Conservation (phyloP, 2,329 filamentous ascomycete genomes). For the Sclerotinia minor region DNA sequence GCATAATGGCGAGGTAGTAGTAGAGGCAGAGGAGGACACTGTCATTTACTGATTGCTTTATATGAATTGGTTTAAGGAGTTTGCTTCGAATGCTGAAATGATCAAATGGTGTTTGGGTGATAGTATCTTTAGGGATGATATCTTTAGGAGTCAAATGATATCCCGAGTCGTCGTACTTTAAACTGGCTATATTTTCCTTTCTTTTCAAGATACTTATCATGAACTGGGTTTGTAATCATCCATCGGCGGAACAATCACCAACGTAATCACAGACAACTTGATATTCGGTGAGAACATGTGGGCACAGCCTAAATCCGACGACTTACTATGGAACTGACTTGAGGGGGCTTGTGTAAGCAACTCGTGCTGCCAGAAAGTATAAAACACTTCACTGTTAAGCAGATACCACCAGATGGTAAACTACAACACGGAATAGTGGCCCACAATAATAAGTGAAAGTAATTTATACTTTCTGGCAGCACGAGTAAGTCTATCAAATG, state of each 20-base stretch:
- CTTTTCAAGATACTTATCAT: background rate
- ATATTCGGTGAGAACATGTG: background rate
- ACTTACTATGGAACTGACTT: too few relatives aligned
- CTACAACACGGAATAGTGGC: too few relatives aligned
- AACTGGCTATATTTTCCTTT: conserved; percentile 14
- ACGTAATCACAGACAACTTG: background rate
- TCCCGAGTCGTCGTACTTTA: conserved; percentile 23
- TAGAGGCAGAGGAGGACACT: conserved; percentile 84
- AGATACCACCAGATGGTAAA: too few relatives aligned
- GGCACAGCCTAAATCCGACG: background rate
- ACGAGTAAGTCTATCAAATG: background rate
- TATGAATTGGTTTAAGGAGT: background rate
- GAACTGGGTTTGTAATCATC: conserved; percentile 43
- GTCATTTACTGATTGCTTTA: conserved; percentile 71
- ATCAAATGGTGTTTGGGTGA: conserved; percentile 8
- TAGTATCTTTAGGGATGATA: background rate
- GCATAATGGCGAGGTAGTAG: conserved; percentile 73
- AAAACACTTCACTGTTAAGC: too few relatives aligned
- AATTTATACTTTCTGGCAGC: too few relatives aligned
- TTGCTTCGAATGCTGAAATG: conserved; percentile 1
- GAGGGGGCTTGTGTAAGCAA: too few relatives aligned
- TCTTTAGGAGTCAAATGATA: conserved; percentile 23
- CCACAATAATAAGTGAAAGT: too few relatives aligned
- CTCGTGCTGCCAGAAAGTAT: too few relatives aligned
- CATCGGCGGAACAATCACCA: conserved; percentile 29